A percentile compares a stretch with the other conserved stretches of the same genome.
These are phyloP conservation scores for cucumber (Cucumis sativus) DNA, from an alignment of 306 rosid species.

Conservation along the genomic window DNA sequence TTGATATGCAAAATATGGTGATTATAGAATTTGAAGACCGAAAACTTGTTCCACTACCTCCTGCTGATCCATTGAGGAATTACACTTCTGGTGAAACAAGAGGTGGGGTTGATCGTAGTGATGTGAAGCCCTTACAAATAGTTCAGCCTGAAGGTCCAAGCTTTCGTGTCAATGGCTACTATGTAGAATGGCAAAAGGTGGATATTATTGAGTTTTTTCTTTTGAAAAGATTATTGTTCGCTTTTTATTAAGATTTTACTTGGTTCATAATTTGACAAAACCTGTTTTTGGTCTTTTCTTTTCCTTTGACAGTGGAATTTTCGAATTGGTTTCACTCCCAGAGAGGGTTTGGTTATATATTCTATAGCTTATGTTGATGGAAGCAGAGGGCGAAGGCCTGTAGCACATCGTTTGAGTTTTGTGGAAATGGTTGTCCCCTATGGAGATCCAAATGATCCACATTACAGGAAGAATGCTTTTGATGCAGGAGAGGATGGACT, in stretches of 20 bases:
- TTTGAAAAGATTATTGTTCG: not conserved
- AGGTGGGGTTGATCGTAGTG: conserved; percentile 85
- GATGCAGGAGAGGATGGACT: conserved; percentile 96
- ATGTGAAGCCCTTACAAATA: conserved; percentile 69
- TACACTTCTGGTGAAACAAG: conserved; percentile 84
- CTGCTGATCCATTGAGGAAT: conserved; percentile 90
- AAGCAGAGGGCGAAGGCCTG: conserved; percentile 76
- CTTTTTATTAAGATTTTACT: not conserved
- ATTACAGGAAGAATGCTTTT: conserved; percentile 87
- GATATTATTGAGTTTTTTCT: not conserved
- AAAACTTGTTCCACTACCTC: conserved; percentile 85
- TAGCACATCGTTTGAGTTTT: conserved; percentile 80
- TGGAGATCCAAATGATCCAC: conserved; percentile 93
- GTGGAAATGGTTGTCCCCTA: conserved; percentile 96
- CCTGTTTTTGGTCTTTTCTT: conserved; percentile 5
- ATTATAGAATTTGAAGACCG: conserved; percentile 82
- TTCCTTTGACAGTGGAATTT: conserved; percentile 74
- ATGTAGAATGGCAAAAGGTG: conserved; percentile 94
- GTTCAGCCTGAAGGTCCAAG: conserved; percentile 93
- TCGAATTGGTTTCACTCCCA: conserved; percentile 81
- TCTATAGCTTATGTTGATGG: conserved; percentile 91
- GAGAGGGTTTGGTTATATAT: conserved; percentile 79
- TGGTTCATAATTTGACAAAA: conserved; percentile 1
- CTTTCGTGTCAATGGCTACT: conserved; percentile 73
- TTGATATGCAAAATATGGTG: conserved; percentile 88